Evolutionary conservation across 2,329 filamentous ascomycete genomes (phyloP), one percentile per base, ranked within the genome.

Genomic region (Atkinsonella hypoxylon): DNA sequence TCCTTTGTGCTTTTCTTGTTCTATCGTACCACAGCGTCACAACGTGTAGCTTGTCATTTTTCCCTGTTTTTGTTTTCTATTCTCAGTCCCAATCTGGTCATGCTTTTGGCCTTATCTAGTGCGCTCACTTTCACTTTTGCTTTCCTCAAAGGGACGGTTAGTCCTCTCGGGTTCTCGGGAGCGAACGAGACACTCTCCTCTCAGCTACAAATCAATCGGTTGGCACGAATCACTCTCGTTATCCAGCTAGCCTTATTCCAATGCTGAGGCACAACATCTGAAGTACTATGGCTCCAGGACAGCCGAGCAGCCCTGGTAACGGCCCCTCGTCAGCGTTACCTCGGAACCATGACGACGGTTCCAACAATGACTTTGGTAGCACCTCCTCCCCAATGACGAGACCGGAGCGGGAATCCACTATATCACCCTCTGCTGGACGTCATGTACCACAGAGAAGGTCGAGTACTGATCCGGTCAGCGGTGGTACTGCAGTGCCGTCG

Each of bases 281-380:
- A 51, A 49, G 48, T 49, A 57, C 17, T 47, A 66, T 66, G 63
- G 57, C 58, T 53, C 56, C 57, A 13, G 40, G 38, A 38, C 44
- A 20, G 36, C 45, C 45, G 22, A 36, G 31, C 32, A 56, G 61
- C 56, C 59, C 54, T 45, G 56, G 30, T 26, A n/a, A 43, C 34
- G 48, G 34, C 45, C 17, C 36, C 15, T 15, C 11, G 18, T 12
- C 40, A 26, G 47, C 54, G 55, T 50, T 53, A 17, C 43, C 48
- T 32, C 52, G 51, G 51, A 51, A 52, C 42, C 43, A 48, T 36
- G 26, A 48, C 45, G 40, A 54, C 51, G 49, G 50, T 22, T n/a
- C 30, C 47, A 20, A 31, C 15, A 12, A 30, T 32, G 10, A 30
- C 10, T 3, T 9, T 22, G 39, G 32, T 13, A 40, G 2, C 26